Percentiles rank a stretch among this genome's conserved stretches.
phyloP scores from a whole-genome alignment of 768 basidiomycete species.

The Calocera viscosa region DNA sequence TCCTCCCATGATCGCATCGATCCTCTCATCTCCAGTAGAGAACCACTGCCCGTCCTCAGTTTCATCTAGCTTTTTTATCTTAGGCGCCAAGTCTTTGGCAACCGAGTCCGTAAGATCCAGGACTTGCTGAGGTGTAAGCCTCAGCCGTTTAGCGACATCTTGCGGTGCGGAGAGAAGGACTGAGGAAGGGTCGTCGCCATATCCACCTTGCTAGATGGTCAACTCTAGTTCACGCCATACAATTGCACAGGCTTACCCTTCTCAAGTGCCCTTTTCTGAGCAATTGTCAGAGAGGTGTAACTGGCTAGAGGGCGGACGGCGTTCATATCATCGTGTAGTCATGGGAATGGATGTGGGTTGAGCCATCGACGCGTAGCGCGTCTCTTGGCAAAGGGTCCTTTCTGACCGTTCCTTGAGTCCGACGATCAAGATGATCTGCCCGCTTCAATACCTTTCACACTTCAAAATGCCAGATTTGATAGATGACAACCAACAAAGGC shows the following conservation, averaged over 20 bases:
- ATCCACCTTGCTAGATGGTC: background rate
- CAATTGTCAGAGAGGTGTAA: background rate
- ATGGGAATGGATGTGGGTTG: background rate
- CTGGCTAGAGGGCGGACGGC: background rate
- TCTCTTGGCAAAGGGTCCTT: background rate
- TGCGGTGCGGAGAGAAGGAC: conserved; percentile 20
- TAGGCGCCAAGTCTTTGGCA: conserved; percentile 34
- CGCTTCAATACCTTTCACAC: no score
- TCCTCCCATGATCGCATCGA: conserved; percentile 65
- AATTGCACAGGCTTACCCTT: background rate
- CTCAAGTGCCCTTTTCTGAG: background rate
- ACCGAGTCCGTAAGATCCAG: conserved; percentile 40
- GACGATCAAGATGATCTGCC: no score
- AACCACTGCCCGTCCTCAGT: conserved; percentile 37
- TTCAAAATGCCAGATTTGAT: no score
- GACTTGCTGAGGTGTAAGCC: conserved; percentile 38
- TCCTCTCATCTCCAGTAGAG: conserved; percentile 57
- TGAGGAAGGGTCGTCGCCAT: background rate
- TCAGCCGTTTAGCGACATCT: conserved; percentile 48
- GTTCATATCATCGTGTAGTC: background rate
- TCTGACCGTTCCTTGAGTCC: background rate
- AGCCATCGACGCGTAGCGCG: background rate
- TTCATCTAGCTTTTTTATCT: conserved; percentile 34
- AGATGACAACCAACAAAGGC: no score
- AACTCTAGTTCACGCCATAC: background rate